Base-by-base conservation (phyloP, 768 basidiomycete species). In the Lactarius vividus region DNA sequence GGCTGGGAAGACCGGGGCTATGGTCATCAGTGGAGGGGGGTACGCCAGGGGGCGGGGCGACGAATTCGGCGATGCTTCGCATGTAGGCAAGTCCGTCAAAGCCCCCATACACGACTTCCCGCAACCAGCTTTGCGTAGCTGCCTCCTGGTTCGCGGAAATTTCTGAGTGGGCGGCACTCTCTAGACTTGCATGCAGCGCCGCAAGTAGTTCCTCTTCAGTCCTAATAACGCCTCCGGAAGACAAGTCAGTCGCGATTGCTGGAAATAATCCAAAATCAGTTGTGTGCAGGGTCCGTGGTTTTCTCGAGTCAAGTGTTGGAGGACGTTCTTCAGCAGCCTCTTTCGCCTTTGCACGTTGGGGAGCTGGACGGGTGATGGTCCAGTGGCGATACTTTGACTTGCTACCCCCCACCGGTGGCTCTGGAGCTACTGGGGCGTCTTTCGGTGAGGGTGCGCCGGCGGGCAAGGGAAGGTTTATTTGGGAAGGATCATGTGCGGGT, bases 91-190 rank as follows among this genome's bases (percentile, higher is more conserved):
- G 75, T 1, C 91, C 91, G 63, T 91, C 89, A 0, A 85, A 80
- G 55, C 91, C 90, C 0, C 91, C 91, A 72, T 92, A 92, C 0
- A 92, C 89, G n/a, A 91, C 72, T 72, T 91, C 88, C 23, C 82
- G 76, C 20, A 92, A 55, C 70, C 88, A 90, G n/a, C 80, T 81
- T 75, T 90, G 87, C 2, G 83, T 88, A 28, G 82, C 80, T n/a
- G 74, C 74, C 15, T 83, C 84, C 57, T 77, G 23, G 57, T 55
- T 9, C 16, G 6, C 49, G 15, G 49, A 35, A 15, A 65, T 65
- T 37, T 40, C 59, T 46, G 66, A 29, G 39, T 53, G 28, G 40
- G 42, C 28, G 62, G 53, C 63, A 59, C 31, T 37, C 26, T 73
- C 72, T 40, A 73, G 62, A 44, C 71, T 71, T 11, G 61, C 29